Evolutionary conservation across 2,329 filamentous ascomycete genomes (phyloP).

Genomic region (Westerdykella aurantiaca): DNA sequence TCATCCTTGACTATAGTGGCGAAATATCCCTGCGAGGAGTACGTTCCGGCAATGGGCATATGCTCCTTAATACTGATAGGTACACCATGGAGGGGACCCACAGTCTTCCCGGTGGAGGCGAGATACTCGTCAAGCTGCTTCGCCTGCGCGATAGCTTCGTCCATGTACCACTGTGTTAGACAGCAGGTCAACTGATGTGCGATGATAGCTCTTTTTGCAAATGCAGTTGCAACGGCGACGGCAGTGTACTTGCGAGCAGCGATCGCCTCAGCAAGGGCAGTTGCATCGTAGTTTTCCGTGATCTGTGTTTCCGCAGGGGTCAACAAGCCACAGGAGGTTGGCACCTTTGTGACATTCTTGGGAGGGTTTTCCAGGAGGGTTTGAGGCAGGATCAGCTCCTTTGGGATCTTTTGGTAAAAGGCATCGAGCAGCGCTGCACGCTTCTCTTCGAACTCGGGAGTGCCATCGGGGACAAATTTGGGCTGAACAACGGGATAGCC

Average conservation of each 20-base stretch:
- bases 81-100: conserved; percentile 43
- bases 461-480: conserved; percentile 13
- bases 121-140: conserved; percentile 41
- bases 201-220: conserved; percentile 15
- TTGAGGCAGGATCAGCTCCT: conserved; percentile 8
- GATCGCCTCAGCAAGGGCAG: conserved; percentile 39
- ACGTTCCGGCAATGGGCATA: conserved; percentile 46
- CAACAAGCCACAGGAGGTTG: conserved; percentile 40
- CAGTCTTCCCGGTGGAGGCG: conserved; percentile 14
- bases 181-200: no score
- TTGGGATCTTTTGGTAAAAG: conserved; percentile 12
- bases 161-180: conserved; percentile 17
- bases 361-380: conserved; percentile 11
- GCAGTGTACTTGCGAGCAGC: conserved; percentile 33
- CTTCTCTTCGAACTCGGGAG: conserved; percentile 14
- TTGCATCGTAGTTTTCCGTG: conserved; percentile 45
- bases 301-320: conserved; percentile 44
- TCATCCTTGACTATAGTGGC: conserved; percentile 43
- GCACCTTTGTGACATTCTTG: conserved; percentile 15
- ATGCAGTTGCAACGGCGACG: conserved; percentile 33
- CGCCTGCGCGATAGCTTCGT: conserved; percentile 14
- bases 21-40: conserved; percentile 51
- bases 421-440: conserved; percentile 10
- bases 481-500: conserved; percentile 5
- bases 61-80: conserved; percentile 51